A percentile compares a stretch with the other conserved stretches of the same genome.
Conservation (phyloP, 176 grass and related monocot genomes). For the Carex parvula region DNA sequence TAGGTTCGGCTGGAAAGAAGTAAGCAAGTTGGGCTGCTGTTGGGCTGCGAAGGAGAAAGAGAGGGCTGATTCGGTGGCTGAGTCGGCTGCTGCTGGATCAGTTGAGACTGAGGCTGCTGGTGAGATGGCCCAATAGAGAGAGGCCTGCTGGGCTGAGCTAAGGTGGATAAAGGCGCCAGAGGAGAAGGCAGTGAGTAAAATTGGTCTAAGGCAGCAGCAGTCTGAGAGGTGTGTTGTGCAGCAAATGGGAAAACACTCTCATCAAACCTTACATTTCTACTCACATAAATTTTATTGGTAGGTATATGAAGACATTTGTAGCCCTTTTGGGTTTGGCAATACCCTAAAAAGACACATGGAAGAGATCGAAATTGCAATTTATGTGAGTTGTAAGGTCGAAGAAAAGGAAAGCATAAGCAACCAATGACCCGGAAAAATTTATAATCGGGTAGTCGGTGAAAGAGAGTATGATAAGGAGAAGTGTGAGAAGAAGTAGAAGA, state of each 20-base stretch:
- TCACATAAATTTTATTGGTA: background rate
- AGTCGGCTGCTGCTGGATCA: too few species aligned
- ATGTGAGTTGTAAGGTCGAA: background rate
- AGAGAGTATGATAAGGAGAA: background rate
- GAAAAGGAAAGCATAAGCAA: background rate
- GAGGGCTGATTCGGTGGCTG: too few species aligned
- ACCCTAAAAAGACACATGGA: background rate
- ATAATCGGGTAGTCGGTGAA: background rate
- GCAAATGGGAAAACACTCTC: background rate
- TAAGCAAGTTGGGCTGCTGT: too few species aligned
- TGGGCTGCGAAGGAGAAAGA: too few species aligned
- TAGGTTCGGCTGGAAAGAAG: too few species aligned
- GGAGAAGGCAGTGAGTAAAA: too few species aligned
- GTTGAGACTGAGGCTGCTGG: too few species aligned
- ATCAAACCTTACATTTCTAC: background rate
- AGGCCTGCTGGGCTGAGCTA: too few species aligned
- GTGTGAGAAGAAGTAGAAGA: background rate
- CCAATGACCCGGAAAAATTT: background rate
- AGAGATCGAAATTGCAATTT: background rate
- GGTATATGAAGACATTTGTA: background rate
- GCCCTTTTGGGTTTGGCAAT: background rate
- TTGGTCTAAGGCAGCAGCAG: too few species aligned
- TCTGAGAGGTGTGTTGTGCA: too few species aligned
- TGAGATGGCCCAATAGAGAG: too few species aligned
- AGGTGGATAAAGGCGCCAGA: too few species aligned